Evolutionary conservation across 768 basidiomycete species (phyloP).

Genomic region (Amylocystis lapponica): DNA sequence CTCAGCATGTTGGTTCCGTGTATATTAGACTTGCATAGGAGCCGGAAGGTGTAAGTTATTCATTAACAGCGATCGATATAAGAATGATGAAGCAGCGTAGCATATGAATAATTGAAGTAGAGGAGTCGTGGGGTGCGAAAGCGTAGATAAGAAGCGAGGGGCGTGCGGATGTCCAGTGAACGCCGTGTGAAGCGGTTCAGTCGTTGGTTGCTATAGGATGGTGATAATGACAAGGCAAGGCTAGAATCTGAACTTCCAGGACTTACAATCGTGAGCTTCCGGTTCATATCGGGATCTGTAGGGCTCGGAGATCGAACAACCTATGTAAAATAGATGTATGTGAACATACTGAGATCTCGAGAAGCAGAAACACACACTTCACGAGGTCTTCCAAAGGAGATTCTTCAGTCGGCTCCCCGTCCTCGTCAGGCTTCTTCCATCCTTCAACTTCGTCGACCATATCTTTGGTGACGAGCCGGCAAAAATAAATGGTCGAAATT

Average conservation of each 20-base stretch:
- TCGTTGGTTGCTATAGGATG: too few relatives aligned
- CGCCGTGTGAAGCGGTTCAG: too few relatives aligned
- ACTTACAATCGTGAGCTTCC: constrained; percentile 9
- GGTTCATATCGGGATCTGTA: constrained; percentile 4
- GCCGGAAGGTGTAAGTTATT: too few relatives aligned
- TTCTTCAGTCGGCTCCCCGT: neutral
- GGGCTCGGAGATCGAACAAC: constrained; percentile 3
- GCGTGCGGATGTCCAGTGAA: too few relatives aligned
- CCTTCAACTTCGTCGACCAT: constrained; percentile 2
- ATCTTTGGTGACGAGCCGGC: constrained; percentile 4
- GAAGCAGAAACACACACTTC: neutral
- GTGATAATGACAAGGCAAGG: too few relatives aligned
- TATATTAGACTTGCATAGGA: too few relatives aligned
- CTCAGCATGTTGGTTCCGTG: neutral
- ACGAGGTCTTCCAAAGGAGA: neutral
- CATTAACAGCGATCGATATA: too few relatives aligned
- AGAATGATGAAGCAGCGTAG: constrained; percentile 1
- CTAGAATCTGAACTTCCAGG: too few relatives aligned
- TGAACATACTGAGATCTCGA: neutral
- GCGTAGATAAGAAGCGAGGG: too few relatives aligned
- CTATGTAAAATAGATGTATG: neutral
- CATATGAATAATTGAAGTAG: too few relatives aligned
- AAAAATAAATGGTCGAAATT: constrained; percentile 5
- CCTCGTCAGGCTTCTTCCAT: constrained; percentile 1
- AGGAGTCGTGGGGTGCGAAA: too few relatives aligned